phyloP scores from a whole-genome alignment of 306 rosid species.

The Senna siamea region DNA sequence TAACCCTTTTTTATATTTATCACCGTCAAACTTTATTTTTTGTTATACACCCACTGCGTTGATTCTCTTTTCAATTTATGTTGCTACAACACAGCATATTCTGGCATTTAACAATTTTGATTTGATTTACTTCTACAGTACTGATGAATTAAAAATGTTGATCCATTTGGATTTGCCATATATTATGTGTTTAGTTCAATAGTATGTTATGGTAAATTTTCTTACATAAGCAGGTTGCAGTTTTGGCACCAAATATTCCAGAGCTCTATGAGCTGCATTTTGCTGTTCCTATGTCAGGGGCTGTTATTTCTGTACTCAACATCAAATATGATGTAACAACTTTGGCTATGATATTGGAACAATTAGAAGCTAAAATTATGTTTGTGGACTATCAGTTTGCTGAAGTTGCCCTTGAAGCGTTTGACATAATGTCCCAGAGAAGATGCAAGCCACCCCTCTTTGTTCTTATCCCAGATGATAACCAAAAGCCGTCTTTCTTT shows the following conservation, averaged over 20 bases:
- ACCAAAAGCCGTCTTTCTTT: conserved; percentile 24
- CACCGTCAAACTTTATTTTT: no score
- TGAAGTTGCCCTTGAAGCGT: conserved; percentile 51
- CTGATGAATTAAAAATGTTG: background rate
- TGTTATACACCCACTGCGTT: no score
- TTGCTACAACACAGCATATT: background rate
- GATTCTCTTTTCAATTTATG: no score
- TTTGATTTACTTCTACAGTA: background rate
- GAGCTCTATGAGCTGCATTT: conserved; percentile 82
- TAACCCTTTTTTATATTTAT: no score
- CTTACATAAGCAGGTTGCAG: conserved; percentile 62
- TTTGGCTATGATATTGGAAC: conserved; percentile 58
- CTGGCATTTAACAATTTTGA: background rate
- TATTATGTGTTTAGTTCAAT: background rate
- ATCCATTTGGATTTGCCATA: background rate
- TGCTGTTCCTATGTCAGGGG: conserved; percentile 87
- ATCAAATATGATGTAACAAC: conserved; percentile 54
- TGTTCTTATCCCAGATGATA: conserved; percentile 52
- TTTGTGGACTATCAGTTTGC: conserved; percentile 64
- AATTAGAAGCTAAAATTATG: conserved; percentile 60
- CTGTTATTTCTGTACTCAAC: conserved; percentile 71
- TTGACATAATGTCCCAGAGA: conserved; percentile 37
- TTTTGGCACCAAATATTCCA: conserved; percentile 80
- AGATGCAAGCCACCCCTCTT: conserved; percentile 58
- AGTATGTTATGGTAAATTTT: background rate